Base-by-base conservation (phyloP, 768 basidiomycete species). In the Suillus ampliporus region DNA sequence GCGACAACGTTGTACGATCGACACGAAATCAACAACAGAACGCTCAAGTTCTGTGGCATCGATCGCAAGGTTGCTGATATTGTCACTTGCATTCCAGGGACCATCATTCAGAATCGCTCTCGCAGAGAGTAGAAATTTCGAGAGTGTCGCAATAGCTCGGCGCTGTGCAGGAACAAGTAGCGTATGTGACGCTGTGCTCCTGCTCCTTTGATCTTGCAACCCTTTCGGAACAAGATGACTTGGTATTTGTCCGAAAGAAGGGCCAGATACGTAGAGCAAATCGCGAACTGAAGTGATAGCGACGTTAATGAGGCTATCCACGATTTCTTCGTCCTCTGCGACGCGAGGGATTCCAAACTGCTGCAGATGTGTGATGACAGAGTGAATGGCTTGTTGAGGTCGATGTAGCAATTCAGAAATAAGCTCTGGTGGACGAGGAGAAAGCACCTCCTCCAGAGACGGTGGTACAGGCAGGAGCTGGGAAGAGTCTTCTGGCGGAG, bases 121-220 rank as follows among this genome's bases (percentile, higher is more conserved):
- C 1, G 92, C 88, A 11, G 91, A 93, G 2, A 96, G 82, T 38
- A 96, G 89, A 34, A 97, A 85, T 71, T 95, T 90, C 41, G 93
- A 95, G 4, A 96, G 82, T 0, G 93, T 94, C 0, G 93, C 92
- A 5, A 93, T 90, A 21, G 94, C 88, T 62, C 91, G 91, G 58
- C 92, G 83, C 64, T 93, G 92, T 1, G 88, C 87, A 2, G 89
- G 88, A 72, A 93, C 89, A 19, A 94, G 76, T 4, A 88, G 77
- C 5, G 86, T 80, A 62, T 85, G 83, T 5, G 84, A 78, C 5
- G 81, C 74, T 23, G 82, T 72, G 13, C 73, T 72, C 4, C 80
- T 62, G 34, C 41, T 61, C 6, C 62, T 64, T 54, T 31, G 57
- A 31, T 66, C 69, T 5, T 40, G 21, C 58, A 74, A 79, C 19